Percentiles rank a stretch among this genome's conserved stretches.
These are phyloP conservation scores for Trichopus zeylanicus DNA, from an alignment of 116 monocot genomes.

Conservation along the genomic window DNA sequence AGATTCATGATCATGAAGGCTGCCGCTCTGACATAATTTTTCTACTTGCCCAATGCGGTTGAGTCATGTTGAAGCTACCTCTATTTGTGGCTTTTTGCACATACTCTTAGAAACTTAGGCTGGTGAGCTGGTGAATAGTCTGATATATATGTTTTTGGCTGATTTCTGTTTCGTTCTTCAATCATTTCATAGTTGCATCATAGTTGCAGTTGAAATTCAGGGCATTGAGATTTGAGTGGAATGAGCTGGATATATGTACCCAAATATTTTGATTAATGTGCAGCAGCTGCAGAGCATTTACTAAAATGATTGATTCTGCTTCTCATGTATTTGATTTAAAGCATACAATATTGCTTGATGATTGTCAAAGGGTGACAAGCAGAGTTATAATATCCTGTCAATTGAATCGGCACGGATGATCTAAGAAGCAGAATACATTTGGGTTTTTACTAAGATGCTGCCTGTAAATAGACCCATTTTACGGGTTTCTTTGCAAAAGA, in stretches of 20 bases:
- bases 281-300: neutral
- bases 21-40: neutral
- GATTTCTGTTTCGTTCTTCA: neutral
- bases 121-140: too few species aligned
- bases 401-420: too few species aligned
- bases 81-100: neutral
- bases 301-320: neutral
- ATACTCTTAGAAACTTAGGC: neutral
- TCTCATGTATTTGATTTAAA: neutral
- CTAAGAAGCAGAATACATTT: too few species aligned
- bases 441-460: too few species aligned
- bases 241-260: neutral
- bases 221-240: neutral
- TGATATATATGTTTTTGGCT: neutral
- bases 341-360: too few species aligned
- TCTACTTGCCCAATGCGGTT: too few species aligned
- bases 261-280: neutral
- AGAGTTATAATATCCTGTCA: too few species aligned
- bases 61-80: neutral
- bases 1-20: constrained; percentile 8
- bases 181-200: neutral
- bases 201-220: too few species aligned
- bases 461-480: too few species aligned
- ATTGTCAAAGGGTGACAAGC: too few species aligned
- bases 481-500: too few species aligned